A percentile compares a stretch with the other conserved stretches of the same genome.
Conservation (phyloP, 768 basidiomycete genomes). For the Cyclocybe aegerita region DNA sequence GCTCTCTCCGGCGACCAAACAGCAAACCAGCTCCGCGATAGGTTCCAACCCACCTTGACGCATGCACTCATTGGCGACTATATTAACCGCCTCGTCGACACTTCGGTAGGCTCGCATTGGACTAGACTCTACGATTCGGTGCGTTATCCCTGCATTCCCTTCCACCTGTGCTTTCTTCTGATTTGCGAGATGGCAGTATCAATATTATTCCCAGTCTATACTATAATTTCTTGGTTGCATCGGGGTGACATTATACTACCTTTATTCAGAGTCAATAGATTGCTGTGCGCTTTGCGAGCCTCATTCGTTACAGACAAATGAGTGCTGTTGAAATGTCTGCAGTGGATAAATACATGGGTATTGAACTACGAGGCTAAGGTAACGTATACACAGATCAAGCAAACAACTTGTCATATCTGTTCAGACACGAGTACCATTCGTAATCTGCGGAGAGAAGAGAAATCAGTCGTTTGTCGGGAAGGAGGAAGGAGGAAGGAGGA, state of each 20-base stretch:
- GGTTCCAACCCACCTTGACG: slow-evolving; percentile 90
- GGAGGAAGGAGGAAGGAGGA: background rate
- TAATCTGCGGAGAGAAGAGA: slow-evolving; percentile 46
- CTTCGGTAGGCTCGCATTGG: slow-evolving; percentile 90
- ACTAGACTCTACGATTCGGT: slow-evolving; percentile 96
- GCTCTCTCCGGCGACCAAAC: slow-evolving; percentile 89
- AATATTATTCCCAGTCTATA: slow-evolving; percentile 93
- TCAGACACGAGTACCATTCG: slow-evolving; percentile 88
- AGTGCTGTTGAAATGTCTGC: too few species aligned
- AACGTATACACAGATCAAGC: slow-evolving; percentile 8
- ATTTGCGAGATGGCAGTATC: slow-evolving; percentile 54
- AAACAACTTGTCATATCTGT: slow-evolving; percentile 70
- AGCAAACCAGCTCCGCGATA: slow-evolving; percentile 81
- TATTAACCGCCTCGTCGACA: slow-evolving; percentile 87
- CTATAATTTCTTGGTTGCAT: slow-evolving; percentile 34
- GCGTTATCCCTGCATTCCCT: slow-evolving; percentile 21
- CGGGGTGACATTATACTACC: background rate
- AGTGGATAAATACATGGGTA: too few species aligned
- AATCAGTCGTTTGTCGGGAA: background rate
- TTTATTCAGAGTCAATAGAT: too few species aligned
- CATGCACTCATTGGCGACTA: slow-evolving; percentile 83
- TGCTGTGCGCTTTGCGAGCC: too few species aligned
- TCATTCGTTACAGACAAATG: too few species aligned
- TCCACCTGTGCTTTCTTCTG: background rate
- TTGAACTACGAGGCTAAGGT: too few species aligned